Percentiles rank a stretch among this genome's conserved stretches.
Conservation (phyloP, 2,329 filamentous ascomycete genomes). For the Sphaerulina populicola region DNA sequence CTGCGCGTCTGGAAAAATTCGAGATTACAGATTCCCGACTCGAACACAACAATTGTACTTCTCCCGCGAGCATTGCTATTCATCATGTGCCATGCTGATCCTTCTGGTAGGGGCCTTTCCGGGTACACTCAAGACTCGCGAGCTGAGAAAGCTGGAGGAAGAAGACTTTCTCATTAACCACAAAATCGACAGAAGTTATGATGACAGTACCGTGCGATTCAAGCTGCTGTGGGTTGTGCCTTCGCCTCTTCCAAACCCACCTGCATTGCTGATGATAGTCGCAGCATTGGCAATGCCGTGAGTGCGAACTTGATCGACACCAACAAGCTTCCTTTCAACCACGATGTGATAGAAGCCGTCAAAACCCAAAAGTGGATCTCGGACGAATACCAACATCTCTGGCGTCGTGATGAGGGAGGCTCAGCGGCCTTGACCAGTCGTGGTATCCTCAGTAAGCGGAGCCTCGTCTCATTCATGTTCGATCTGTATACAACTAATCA, state of each 20-base stretch:
- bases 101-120: constrained; percentile 19
- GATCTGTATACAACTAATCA: background rate
- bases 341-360: constrained; percentile 23
- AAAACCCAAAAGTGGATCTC: constrained; percentile 30
- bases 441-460: constrained; percentile 26
- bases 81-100: background rate
- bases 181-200: constrained; percentile 33
- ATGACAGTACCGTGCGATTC: constrained; percentile 31
- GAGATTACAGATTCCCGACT: constrained; percentile 30
- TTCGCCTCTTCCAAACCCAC: background rate
- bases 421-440: constrained; percentile 28
- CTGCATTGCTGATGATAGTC: background rate
- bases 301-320: constrained; percentile 28
- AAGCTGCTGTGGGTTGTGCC: constrained; percentile 27
- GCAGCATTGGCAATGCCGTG: constrained; percentile 22
- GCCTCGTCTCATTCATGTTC: too few species aligned
- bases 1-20: constrained; percentile 26
- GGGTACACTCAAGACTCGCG: constrained; percentile 24
- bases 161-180: constrained; percentile 31
- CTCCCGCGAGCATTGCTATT: background rate
- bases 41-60: constrained; percentile 18
- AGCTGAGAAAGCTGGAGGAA: constrained; percentile 27
- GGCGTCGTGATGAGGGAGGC: constrained; percentile 30
- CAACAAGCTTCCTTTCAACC: constrained; percentile 23
- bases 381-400: constrained; percentile 31